Conservation (phyloP, 1,284 basidiomycete species). For the Malassezia sympodialis region DNA sequence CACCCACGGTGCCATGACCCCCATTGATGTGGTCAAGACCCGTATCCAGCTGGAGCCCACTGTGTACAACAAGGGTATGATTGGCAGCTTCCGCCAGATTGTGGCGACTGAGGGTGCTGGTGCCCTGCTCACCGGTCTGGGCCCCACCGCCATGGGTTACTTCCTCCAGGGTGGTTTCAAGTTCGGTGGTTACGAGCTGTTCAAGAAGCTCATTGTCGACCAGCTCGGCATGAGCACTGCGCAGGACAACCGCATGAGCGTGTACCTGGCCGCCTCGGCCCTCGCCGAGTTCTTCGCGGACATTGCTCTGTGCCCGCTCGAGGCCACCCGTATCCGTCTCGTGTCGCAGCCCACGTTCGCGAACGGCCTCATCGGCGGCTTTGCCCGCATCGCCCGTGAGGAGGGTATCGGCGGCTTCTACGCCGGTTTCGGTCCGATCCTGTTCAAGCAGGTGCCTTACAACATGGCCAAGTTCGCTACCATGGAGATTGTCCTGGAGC, state of each 20-base stretch:
- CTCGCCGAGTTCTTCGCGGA: constrained; percentile 48
- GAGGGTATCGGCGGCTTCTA: constrained; percentile 47
- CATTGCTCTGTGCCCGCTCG: constrained; percentile 48
- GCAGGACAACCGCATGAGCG: constrained; percentile 41
- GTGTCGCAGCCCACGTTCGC: constrained; percentile 47
- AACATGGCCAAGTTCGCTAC: constrained; percentile 53
- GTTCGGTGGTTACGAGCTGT: constrained; percentile 48
- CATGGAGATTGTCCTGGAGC: constrained; percentile 50
- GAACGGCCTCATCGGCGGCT: constrained; percentile 44
- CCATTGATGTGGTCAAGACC: constrained; percentile 59
- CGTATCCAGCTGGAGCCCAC: constrained; percentile 78
- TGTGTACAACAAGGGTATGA: constrained; percentile 54
- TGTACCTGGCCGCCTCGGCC: constrained; percentile 46
- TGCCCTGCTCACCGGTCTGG: constrained; percentile 46
- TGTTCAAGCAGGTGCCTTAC: constrained; percentile 48
- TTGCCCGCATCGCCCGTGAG: constrained; percentile 39
- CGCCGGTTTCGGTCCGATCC: constrained; percentile 51
- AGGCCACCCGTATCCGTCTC: constrained; percentile 48
- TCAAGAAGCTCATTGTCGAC: constrained; percentile 46
- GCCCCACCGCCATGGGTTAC: constrained; percentile 46
- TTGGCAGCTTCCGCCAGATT: constrained; percentile 46
- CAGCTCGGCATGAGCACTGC: constrained; percentile 43
- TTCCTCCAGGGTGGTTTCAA: constrained; percentile 48
- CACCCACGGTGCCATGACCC: constrained; percentile 62
- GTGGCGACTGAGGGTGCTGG: constrained; percentile 42